Base-by-base conservation (phyloP, 2,329 filamentous ascomycete species). In the Fusarium mexicanum region DNA sequence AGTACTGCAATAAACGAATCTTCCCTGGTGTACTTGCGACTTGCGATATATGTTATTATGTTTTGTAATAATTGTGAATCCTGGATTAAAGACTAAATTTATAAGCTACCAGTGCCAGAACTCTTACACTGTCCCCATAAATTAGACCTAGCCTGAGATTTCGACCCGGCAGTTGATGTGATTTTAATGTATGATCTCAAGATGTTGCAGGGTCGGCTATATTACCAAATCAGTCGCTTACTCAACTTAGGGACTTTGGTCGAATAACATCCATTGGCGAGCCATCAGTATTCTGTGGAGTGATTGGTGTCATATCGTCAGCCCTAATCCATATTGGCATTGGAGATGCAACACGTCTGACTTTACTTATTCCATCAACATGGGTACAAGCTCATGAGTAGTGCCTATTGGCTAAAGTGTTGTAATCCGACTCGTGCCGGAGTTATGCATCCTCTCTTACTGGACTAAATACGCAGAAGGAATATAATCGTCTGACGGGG, bases 41-140 rank as follows among this genome's bases (percentile, higher is more conserved):
- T 18, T 33, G 5, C 17, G 18, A 5, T 5, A 16, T 5, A 20
- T 26, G 3, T 11, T 26, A 8, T 3, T 3, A 3, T 14, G 11
- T 14, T 7, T 24, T 20, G 17, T 2, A 1, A 24, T 0, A 9
- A 51, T 16, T 2, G 6, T 17, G 9, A 35, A 26, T 9, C 2
- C 8, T 3, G 3, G 2, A 13, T n/a, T 6, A 0, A 0, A 22
- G 47, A 33, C 13, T 35, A 5, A 6, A 4, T 9, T 13, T 3
- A 10, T 20, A 17, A 20, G 4, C 17, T 20, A 5, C 3, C 22
- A 24, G 16, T 35, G 22, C 0, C 12, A 10, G 18, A 7, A 0
- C 4, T 5, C 31, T 10, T 17, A 3, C 5, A 24, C n/a, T 24
- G 22, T 3, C 20, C 7, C 35, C 17, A 2, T 37, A 7, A 20